Percentiles rank a stretch among this genome's conserved stretches.
Evolutionary conservation across 805 yeast species (phyloP).

Genomic region (Nakazawaea populi): DNA sequence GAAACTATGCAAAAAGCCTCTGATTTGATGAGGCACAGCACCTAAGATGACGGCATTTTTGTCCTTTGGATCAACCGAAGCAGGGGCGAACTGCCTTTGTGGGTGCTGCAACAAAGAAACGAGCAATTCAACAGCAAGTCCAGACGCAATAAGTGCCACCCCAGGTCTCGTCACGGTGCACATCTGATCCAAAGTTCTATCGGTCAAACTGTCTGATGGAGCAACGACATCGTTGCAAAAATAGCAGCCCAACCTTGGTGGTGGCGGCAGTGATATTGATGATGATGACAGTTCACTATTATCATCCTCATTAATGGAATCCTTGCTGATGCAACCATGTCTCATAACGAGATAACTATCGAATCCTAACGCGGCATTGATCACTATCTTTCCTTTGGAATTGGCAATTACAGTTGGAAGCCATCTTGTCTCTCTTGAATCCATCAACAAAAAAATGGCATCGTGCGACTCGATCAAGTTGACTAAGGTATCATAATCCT

Average conservation of each 20-base stretch:
- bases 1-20: conserved; percentile 76
- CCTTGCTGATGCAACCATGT: conserved; percentile 54
- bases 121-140: conserved; percentile 79
- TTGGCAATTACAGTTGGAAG: conserved; percentile 83
- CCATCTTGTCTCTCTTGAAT: conserved; percentile 96
- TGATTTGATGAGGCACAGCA: conserved; percentile 77
- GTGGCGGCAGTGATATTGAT: too few relatives aligned
- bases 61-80: conserved; percentile 16
- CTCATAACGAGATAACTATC: conserved; percentile 92
- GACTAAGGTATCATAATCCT: conserved; percentile 47
- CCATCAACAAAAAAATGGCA: conserved; percentile 76
- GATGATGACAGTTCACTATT: too few relatives aligned
- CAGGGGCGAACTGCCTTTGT: conserved; percentile 38
- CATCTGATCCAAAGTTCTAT: conserved; percentile 93
- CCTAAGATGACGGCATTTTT: conserved; percentile 48
- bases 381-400: conserved; percentile 62
- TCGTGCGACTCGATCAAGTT: conserved; percentile 63
- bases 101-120: conserved; percentile 72
- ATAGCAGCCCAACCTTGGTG: conserved; percentile 79
- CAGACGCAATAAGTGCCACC: conserved; percentile 80
- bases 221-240: conserved; percentile 96
- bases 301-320: background rate
- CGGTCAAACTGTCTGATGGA: conserved; percentile 82
- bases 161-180: conserved; percentile 99
- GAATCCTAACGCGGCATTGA: conserved; percentile 93